phyloP scores from a whole-genome alignment of 23 red algal genomes.

The Agarophyton chilense region DNA sequence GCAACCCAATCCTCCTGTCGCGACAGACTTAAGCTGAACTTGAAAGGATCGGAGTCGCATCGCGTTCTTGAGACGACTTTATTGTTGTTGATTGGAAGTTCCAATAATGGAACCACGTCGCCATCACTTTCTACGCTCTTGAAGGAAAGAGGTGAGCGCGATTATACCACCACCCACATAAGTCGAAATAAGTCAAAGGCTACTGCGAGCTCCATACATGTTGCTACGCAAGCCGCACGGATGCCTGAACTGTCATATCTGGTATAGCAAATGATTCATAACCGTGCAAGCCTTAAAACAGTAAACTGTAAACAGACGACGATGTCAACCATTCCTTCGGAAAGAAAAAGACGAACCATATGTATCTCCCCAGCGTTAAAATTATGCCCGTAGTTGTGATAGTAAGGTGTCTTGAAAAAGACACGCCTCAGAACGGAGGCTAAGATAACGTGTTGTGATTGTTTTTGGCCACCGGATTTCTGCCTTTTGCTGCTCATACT shows the following conservation, averaged over 20 bases:
- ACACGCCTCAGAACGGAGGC: constrained; percentile 12
- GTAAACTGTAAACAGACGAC: background rate
- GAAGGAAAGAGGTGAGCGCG: background rate
- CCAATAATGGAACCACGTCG: background rate
- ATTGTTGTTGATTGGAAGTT: constrained; percentile 8
- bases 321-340: background rate
- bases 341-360: background rate
- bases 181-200: background rate
- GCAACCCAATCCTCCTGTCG: too few species aligned
- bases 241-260: background rate
- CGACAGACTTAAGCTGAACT: too few species aligned
- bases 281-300: background rate
- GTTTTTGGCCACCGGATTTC: background rate
- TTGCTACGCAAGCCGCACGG: background rate
- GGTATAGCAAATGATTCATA: background rate
- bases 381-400: too few species aligned
- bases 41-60: background rate
- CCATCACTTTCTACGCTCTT: background rate
- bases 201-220: background rate
- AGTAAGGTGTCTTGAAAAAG: background rate
- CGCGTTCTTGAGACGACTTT: background rate
- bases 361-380: too few species aligned
- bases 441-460: background rate
- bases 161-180: background rate
- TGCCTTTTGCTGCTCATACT: background rate